Conservation (phyloP, 768 basidiomycete species). For the Serendipita sp. region DNA sequence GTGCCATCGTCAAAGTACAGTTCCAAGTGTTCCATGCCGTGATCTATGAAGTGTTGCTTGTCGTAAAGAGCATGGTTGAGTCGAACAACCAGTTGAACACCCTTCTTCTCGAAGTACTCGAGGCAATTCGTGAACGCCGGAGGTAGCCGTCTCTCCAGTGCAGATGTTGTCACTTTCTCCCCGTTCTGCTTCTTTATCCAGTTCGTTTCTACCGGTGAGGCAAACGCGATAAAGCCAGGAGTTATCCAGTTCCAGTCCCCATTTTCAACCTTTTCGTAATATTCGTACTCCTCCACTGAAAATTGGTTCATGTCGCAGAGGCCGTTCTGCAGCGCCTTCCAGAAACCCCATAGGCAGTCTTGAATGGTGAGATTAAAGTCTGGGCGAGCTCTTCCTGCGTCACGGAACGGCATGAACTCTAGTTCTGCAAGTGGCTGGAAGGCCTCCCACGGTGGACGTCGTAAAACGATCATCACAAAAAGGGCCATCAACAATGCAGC, state of each 20-base stretch:
- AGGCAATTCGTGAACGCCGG: conserved; percentile 79
- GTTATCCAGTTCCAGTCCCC: conserved; percentile 96
- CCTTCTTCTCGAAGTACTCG: conserved; percentile 78
- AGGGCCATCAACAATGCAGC: conserved; percentile 89
- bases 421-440: conserved; percentile 85
- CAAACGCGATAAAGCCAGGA: conserved; percentile 84
- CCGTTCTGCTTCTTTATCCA: conserved; percentile 52
- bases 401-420: conserved; percentile 90
- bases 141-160: conserved; percentile 62
- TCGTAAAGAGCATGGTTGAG: conserved; percentile 91
- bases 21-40: conserved; percentile 77
- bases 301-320: conserved; percentile 93
- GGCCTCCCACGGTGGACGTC: conserved; percentile 83
- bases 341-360: conserved; percentile 77
- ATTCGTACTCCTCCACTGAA: conserved; percentile 83
- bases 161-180: conserved; percentile 38
- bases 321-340: conserved; percentile 82
- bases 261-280: conserved; percentile 89
- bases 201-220: conserved; percentile 68
- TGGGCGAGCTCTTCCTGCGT: conserved; percentile 82
- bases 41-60: conserved; percentile 59
- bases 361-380: conserved; percentile 91
- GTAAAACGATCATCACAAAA: conserved; percentile 85
- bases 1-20: conserved; percentile 98
- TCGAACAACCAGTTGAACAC: conserved; percentile 82